These are phyloP conservation scores for Paramecium caudatum DNA, from an alignment of 73 alveolate species.

Conservation along the genomic window DNA sequence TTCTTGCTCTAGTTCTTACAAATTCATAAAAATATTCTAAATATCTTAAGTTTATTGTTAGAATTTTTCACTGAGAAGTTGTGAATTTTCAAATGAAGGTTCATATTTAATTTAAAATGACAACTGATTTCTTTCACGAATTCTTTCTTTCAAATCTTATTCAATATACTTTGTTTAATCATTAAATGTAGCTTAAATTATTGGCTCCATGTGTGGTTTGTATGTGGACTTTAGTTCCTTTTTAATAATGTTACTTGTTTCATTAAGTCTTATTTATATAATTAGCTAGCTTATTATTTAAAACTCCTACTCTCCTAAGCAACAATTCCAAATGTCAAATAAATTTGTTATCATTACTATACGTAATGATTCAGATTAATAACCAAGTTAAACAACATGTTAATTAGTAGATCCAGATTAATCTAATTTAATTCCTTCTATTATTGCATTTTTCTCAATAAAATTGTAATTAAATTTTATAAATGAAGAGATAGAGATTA, in stretches of 20 bases:
- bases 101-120: constrained; percentile 25
- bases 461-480: constrained; percentile 18
- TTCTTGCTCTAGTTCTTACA: neutral
- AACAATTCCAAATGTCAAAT: constrained; percentile 8
- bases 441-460: neutral
- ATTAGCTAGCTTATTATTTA: neutral
- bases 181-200: neutral
- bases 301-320: neutral
- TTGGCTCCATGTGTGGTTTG: neutral
- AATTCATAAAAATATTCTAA: neutral
- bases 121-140: neutral
- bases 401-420: neutral
- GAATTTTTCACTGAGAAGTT: neutral
- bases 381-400: neutral
- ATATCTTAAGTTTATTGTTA: neutral
- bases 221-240: constrained; percentile 10
- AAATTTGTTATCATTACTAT: neutral
- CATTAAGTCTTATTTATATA: neutral
- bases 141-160: neutral
- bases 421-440: neutral
- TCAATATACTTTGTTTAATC: neutral
- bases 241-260: neutral
- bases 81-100: constrained; percentile 39
- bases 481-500: neutral
- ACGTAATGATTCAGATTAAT: neutral